Base-by-base conservation (phyloP, 495 filamentous ascomycete genomes). In the Aspergillus kassunensis region DNA sequence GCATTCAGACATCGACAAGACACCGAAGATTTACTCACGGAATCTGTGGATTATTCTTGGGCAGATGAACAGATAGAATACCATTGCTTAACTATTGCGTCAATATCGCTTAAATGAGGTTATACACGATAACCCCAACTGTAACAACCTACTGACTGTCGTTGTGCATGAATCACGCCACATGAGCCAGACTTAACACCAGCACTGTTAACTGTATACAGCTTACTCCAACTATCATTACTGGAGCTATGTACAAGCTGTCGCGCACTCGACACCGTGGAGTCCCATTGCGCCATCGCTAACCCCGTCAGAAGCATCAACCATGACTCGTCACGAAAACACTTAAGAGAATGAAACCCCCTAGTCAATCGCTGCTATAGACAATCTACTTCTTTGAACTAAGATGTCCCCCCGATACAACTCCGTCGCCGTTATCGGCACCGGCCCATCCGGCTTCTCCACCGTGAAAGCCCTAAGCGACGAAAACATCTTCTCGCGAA, bases 391-490 rank as follows among this genome's bases (percentile, higher is more conserved):
- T 37, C 34, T 37, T 19, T 41, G 19, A n/a, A 35, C 9, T 16
- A 41, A 33, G 20, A 66, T 66, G 63, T 57, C 60, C 29, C 58
- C 60, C 29, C 56, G 63, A 13, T 66, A 58, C 39, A 37, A 42
- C 34, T 49, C 43, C 13, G 64, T 82, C 18, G 79, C 78, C 31
- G 71, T 80, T 1, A 77, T 82, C 37, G 77, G 79, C 6, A 70
- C 73, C 6, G 77, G 78, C 8, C 79, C 78, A 12, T 73, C 76
- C 0, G 78, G 78, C 1, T 71, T 77, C 29, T 79, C 79, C 30
- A 57, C 78, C 2, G 57, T 77, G n/a, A 75, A 80, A 61, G 76
- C 78, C 4, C 60, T 82, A 9, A 69, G 66, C 9, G 69, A 76
- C 45, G 79, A 82, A 49, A 64, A 76, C 30, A 56, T 59, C 0